Evolutionary conservation across 164 flowering plant species (phyloP).

Genomic region (Tetracentron sinense): DNA sequence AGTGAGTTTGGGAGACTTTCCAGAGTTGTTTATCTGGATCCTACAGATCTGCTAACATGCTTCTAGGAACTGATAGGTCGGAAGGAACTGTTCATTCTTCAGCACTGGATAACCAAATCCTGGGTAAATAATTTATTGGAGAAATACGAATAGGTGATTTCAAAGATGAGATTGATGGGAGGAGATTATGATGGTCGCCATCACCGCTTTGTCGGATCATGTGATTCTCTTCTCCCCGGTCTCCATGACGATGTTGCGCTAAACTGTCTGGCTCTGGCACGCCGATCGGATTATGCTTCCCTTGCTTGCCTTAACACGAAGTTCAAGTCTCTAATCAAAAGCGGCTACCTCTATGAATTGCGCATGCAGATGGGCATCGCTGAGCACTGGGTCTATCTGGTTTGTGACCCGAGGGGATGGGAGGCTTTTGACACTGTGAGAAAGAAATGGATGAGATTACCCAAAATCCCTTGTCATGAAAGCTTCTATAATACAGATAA

Average conservation of each 20-base stretch:
- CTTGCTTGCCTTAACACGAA: conserved; percentile 38
- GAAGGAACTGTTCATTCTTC: conserved; percentile 12
- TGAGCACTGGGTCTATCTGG: conserved; percentile 60
- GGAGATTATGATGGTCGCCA: conserved; percentile 40
- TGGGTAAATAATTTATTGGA: conserved; percentile 17
- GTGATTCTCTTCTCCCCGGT: conserved; percentile 56
- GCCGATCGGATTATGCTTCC: conserved; percentile 48
- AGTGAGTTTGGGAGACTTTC: background rate
- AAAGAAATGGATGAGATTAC: conserved; percentile 52
- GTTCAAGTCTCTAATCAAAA: conserved; percentile 40
- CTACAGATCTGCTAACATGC: conserved; percentile 10
- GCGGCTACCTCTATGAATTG: conserved; percentile 42
- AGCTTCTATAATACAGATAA: conserved; percentile 65
- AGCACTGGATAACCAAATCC: background rate
- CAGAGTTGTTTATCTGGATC: background rate
- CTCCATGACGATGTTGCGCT: conserved; percentile 52
- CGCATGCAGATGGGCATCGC: conserved; percentile 44
- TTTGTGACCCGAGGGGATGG: conserved; percentile 61
- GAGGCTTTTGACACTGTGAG: conserved; percentile 49
- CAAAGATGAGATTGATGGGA: conserved; percentile 16
- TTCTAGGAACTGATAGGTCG: conserved; percentile 15
- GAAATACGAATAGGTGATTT: conserved; percentile 12
- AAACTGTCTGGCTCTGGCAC: conserved; percentile 47
- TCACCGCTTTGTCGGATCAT: conserved; percentile 18
- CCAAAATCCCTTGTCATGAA: conserved; percentile 63